phyloP scores from a whole-genome alignment of 73 alveolate species.

The Paramecium tetraurelia region DNA sequence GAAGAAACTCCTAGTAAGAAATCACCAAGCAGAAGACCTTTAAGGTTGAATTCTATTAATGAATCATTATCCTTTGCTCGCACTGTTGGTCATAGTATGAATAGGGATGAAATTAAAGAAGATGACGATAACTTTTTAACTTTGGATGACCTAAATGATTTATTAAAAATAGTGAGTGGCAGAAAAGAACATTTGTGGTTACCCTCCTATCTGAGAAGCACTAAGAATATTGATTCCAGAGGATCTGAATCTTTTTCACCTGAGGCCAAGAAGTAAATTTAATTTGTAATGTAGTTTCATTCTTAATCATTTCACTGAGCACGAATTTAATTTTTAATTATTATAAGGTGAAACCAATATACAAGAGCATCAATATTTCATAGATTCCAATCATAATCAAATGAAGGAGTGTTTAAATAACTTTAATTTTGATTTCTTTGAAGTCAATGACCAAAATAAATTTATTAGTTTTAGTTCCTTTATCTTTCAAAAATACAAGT shows the following conservation, averaged over 20 bases:
- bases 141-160: background rate
- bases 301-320: conserved; percentile 23
- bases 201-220: conserved; percentile 13
- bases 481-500: conserved; percentile 1
- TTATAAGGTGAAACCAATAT: background rate
- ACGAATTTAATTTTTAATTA: background rate
- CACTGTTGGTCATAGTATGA: background rate
- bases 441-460: background rate
- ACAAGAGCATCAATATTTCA: background rate
- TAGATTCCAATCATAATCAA: background rate
- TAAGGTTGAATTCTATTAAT: background rate
- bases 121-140: background rate
- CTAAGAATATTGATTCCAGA: background rate
- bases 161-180: background rate
- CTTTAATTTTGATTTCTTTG: conserved; percentile 37
- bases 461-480: conserved; percentile 1
- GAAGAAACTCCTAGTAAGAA: background rate
- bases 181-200: conserved; percentile 16
- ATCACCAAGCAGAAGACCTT: background rate
- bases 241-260: background rate
- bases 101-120: conserved; percentile 3
- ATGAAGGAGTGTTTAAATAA: background rate
- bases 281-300: background rate
- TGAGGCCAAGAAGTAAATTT: background rate
- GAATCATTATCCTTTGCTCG: background rate